Conservation (phyloP, 176 grass and related monocot genomes). For the Oryza glumipatula region DNA sequence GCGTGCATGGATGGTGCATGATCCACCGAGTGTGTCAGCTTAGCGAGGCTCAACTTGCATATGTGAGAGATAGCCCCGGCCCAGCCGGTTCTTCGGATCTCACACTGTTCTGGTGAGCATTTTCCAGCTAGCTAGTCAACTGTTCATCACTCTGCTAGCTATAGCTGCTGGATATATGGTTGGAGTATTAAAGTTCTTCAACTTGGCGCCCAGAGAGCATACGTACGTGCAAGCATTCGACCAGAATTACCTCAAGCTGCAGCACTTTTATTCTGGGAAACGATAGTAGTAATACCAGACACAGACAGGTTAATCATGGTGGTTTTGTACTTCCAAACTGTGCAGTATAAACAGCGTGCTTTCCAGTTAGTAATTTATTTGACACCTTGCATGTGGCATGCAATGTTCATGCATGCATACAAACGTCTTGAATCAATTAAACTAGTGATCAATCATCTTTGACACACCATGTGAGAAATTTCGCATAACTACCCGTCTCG, state of each 20-base stretch:
- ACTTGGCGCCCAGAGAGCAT: neutral
- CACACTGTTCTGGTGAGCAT: neutral
- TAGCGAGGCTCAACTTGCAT: too few relatives aligned
- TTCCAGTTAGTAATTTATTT: neutral
- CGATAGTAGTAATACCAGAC: neutral
- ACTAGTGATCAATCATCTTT: neutral
- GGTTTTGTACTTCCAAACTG: neutral
- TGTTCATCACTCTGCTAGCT: slow-evolving; percentile 4
- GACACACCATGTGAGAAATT: neutral
- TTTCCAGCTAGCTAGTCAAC: neutral
- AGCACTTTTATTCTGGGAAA: neutral
- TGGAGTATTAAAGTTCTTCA: neutral
- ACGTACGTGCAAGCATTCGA: neutral
- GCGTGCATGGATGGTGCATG: neutral
- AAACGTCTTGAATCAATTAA: neutral
- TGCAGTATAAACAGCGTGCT: neutral
- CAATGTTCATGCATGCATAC: too few relatives aligned
- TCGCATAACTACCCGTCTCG: neutral
- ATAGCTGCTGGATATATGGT: neutral
- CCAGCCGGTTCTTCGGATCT: slow-evolving; percentile 16
- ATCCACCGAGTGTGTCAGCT: too few relatives aligned
- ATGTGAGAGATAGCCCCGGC: neutral
- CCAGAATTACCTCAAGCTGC: neutral
- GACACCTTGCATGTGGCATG: neutral
- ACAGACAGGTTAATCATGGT: neutral